Percentiles rank a stretch among this genome's conserved stretches.
phyloP scores from a whole-genome alignment of 129 eudicot genomes.

The Artemisia tridentata region DNA sequence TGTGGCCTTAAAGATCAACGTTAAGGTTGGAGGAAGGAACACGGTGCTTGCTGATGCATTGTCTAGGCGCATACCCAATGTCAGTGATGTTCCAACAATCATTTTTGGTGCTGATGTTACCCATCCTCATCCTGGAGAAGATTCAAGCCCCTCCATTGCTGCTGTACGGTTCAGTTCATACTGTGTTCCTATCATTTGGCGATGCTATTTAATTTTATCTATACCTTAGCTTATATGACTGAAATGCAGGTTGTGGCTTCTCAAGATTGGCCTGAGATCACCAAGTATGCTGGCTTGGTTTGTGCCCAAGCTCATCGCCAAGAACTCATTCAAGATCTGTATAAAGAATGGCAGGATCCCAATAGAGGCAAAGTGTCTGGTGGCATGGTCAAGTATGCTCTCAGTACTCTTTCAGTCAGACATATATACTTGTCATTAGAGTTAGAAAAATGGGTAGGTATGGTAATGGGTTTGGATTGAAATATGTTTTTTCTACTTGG shows the following conservation, averaged over 20 bases:
- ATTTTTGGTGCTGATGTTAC: conserved; percentile 99
- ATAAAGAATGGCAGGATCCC: conserved; percentile 83
- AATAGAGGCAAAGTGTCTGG: conserved; percentile 60
- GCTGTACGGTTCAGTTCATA: conserved; percentile 49
- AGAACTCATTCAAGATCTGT: conserved; percentile 85
- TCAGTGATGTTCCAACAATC: conserved; percentile 81
- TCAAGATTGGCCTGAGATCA: conserved; percentile 94
- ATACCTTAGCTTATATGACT: background rate
- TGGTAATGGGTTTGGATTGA: background rate
- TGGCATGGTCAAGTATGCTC: conserved; percentile 82
- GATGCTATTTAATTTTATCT: background rate
- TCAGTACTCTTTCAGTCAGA: background rate
- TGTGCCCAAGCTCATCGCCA: conserved; percentile 94
- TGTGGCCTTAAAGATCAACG: conserved; percentile 86
- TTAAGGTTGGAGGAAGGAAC: conserved; percentile 95
- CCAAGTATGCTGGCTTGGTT: conserved; percentile 88
- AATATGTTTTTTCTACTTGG: background rate
- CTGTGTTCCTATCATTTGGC: background rate
- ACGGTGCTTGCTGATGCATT: conserved; percentile 93
- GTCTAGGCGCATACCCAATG: conserved; percentile 77
- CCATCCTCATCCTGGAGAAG: conserved; percentile 98
- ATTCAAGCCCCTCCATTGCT: conserved; percentile 97
- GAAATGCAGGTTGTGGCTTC: conserved; percentile 79
- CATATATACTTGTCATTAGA: background rate
- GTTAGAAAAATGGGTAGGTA: conserved; percentile 2